Evolutionary conservation across 768 basidiomycete genomes (phyloP), one percentile per base, ranked within the genome.

Genomic region (Auricularia heimuer): DNA sequence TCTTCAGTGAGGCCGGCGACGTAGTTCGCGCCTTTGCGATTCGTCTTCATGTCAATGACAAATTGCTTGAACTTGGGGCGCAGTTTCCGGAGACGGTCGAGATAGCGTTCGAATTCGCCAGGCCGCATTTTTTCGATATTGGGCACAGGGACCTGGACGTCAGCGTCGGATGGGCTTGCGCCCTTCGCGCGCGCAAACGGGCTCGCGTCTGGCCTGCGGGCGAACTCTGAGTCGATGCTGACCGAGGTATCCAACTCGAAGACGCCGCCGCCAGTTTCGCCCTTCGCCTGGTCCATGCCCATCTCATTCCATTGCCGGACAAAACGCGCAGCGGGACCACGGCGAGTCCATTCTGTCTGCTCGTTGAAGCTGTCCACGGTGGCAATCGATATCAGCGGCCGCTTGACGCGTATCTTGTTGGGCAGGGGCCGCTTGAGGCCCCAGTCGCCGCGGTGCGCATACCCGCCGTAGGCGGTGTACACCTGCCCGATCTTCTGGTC

Each of bases 361-460:
- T 90, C 80, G 65, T 89, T 84, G 63, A 78, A 83, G 36, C 87
- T 83, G 71, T 94, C 92, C 73, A 89, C 83, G 44, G 83, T 77
- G 62, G 80, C 78, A 34, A 93, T 80, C 21, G 86, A 83, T 65
- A 94, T 84, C 70, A 81, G 84, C 11, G 85, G 83, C 67, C 84
- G 80, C 58, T 82, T 82, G 37, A 84, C 82, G 63, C 87, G 83
- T 58, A 88, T 76, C 1, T 61, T 11, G 18, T 58, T 42, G 2
- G 89, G 78, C 29, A 94, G 82, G 29, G 90, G 88, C 0, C 92
- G 87, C 75, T 95, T 95, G 67, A 94, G 78, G 29, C 92, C 92
- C 83, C 85, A 95, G 77, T 92, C 83, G 63, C 90, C 90, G 34
- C 91, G 84, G 69, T 87, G 80, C 12, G 86, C 84, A 71, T 90